phyloP scores from a whole-genome alignment of 495 filamentous ascomycete genomes.

The Penicillium angulare region DNA sequence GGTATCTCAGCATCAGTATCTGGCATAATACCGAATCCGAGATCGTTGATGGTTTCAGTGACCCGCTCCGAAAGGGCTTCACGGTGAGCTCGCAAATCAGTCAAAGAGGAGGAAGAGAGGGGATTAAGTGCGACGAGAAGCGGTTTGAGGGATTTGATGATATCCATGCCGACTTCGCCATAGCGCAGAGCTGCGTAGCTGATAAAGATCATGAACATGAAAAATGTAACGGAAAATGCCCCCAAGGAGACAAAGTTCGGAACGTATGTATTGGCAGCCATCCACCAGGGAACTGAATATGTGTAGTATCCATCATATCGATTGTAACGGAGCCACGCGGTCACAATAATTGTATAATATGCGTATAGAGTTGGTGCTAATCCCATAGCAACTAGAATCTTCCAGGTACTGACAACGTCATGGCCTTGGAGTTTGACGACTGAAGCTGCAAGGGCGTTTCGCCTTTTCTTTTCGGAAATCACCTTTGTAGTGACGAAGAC shows the following conservation, averaged over 20 bases:
- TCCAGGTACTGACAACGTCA: slow-evolving; percentile 98
- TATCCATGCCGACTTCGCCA: slow-evolving; percentile 92
- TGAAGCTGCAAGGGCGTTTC: slow-evolving; percentile 82
- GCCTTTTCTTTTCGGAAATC: slow-evolving; percentile 83
- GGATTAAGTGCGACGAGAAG: slow-evolving; percentile 77
- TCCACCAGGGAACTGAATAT: slow-evolving; percentile 29
- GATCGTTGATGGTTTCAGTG: slow-evolving; percentile 79
- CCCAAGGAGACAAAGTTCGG: slow-evolving; percentile 72
- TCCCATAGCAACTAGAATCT: slow-evolving; percentile 86
- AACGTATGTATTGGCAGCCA: slow-evolving; percentile 44
- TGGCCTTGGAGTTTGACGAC: slow-evolving; percentile 89
- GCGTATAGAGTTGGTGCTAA: slow-evolving; percentile 84
- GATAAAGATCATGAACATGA: slow-evolving; percentile 74
- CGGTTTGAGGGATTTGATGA: slow-evolving; percentile 82
- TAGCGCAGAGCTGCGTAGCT: slow-evolving; percentile 88
- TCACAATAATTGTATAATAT: slow-evolving; percentile 69
- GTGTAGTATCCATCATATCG: slow-evolving; percentile 63
- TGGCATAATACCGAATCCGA: slow-evolving; percentile 86
- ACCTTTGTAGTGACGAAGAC: slow-evolving; percentile 89
- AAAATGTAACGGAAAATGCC: slow-evolving; percentile 61
- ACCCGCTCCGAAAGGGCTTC: slow-evolving; percentile 70
- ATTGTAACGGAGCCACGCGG: slow-evolving; percentile 73
- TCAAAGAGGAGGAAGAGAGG: slow-evolving; percentile 69
- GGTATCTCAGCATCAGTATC: slow-evolving; percentile 81
- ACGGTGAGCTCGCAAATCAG: slow-evolving; percentile 66